phyloP scores from a whole-genome alignment of 257 asterid species.

The Penstemon eatonii region DNA sequence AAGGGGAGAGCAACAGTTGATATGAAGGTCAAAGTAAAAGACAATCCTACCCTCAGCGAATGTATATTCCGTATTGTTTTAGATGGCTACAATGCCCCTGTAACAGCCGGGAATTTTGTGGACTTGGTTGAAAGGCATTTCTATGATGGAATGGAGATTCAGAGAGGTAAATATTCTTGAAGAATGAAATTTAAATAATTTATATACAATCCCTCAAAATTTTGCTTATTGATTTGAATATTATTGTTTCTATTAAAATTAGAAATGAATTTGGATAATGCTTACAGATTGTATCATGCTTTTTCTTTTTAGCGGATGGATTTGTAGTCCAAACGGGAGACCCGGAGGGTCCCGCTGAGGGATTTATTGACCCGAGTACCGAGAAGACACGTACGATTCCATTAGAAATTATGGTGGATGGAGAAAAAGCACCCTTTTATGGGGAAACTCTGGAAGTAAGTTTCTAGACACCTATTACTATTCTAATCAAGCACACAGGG shows the following conservation, averaged over 20 bases:
- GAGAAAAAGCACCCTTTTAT: slow-evolving; percentile 87
- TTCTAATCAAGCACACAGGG: not conserved
- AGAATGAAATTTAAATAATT: slow-evolving; percentile 10
- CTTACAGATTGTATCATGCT: slow-evolving; percentile 33
- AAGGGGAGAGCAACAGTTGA: slow-evolving; percentile 97
- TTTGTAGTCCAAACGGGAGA: slow-evolving; percentile 99
- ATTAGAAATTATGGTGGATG: slow-evolving; percentile 81
- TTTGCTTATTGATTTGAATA: not conserved
- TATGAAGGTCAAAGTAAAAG: slow-evolving; percentile 97
- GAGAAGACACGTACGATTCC: slow-evolving; percentile 86
- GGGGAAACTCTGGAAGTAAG: slow-evolving; percentile 95
- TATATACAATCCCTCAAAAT: not conserved
- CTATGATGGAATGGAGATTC: slow-evolving; percentile 99
- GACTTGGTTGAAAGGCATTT: slow-evolving; percentile 94
- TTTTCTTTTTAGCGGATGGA: slow-evolving; percentile 80
- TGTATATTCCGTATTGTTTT: slow-evolving; percentile 80
- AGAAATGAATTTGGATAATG: not conserved
- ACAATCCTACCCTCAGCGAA: slow-evolving; percentile 80
- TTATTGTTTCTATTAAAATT: not conserved
- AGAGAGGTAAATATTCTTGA: slow-evolving; percentile 63
- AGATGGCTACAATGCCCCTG: slow-evolving; percentile 98
- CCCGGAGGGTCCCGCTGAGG: slow-evolving; percentile 99
- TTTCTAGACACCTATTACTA: not conserved
- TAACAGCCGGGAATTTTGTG: slow-evolving; percentile 88
- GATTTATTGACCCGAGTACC: slow-evolving; percentile 94